A percentile compares a stretch with the other conserved stretches of the same genome.
Evolutionary conservation across 495 filamentous ascomycete species (phyloP).

Genomic region (Neurospora sp.): DNA sequence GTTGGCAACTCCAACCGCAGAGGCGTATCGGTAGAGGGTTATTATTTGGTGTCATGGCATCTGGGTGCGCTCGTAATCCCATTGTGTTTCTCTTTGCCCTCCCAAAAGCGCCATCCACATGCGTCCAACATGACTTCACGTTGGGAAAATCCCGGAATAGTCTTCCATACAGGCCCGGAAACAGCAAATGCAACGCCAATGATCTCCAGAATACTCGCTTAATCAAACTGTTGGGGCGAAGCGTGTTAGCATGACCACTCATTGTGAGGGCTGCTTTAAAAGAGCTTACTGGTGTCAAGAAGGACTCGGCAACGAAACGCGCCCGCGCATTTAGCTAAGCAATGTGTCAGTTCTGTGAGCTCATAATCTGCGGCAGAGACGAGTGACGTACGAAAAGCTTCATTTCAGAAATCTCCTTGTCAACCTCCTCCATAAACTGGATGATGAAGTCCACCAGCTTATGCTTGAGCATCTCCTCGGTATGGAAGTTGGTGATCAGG

Average conservation of each 20-base stretch:
- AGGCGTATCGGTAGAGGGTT: background rate
- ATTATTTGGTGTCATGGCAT: background rate
- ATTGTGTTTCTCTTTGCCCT: background rate
- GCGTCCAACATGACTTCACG: background rate
- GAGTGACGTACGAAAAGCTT: constrained; percentile 78
- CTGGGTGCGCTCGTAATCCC: background rate
- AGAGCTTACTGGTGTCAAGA: constrained; percentile 80
- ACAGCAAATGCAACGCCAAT: background rate
- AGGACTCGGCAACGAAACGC: constrained; percentile 96
- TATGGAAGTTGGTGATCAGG: constrained; percentile 96
- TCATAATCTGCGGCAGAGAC: background rate
- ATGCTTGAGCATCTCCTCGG: constrained; percentile 95
- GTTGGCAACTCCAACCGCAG: background rate
- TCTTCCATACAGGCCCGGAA: background rate
- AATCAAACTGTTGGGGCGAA: constrained; percentile 18
- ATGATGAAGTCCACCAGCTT: constrained; percentile 98
- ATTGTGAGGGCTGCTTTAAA: background rate
- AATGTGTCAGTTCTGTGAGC: constrained; percentile 13
- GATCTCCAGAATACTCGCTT: background rate
- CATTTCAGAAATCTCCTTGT: constrained; percentile 99
- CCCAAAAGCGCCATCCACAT: background rate
- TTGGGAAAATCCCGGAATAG: background rate
- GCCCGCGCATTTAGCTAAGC: constrained; percentile 86
- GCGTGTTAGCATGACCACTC: background rate
- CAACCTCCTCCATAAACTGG: constrained; percentile 98